Conservation (phyloP, 202 grass and related monocot genomes). For the Elaeis oleifera region DNA sequence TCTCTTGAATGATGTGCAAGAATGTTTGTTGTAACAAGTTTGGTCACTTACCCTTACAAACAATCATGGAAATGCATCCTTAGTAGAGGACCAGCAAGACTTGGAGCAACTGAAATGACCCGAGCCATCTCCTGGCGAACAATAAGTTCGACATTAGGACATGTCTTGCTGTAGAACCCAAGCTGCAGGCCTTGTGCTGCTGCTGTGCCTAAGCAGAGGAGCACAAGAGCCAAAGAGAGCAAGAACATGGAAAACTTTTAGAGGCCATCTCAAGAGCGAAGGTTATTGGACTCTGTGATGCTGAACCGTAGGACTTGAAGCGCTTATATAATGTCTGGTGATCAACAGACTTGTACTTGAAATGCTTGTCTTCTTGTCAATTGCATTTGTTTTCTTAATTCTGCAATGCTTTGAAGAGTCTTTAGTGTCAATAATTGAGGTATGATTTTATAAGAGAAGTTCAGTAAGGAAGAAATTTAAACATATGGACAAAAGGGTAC, state of each 20-base stretch:
- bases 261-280: slow-evolving; percentile 7
- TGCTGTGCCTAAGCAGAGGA: slow-evolving; percentile 19
- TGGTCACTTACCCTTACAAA: slow-evolving; percentile 55
- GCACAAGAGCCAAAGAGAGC: slow-evolving; percentile 3
- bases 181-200: slow-evolving; percentile 34
- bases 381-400: too few relatives aligned
- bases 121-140: slow-evolving; percentile 63
- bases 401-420: too few relatives aligned
- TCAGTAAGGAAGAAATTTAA: too few relatives aligned
- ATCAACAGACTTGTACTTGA: too few relatives aligned
- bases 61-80: slow-evolving; percentile 97
- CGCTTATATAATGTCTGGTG: too few relatives aligned
- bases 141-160: slow-evolving; percentile 59
- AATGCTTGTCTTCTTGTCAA: too few relatives aligned
- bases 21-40: background rate
- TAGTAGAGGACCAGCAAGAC: slow-evolving; percentile 60
- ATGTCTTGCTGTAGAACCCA: slow-evolving; percentile 71
- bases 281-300: too few relatives aligned
- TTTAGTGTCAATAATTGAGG: too few relatives aligned
- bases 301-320: too few relatives aligned
- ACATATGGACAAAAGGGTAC: too few relatives aligned
- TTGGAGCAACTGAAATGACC: slow-evolving; percentile 40
- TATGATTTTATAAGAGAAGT: too few relatives aligned
- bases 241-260: background rate
- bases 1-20: background rate